A percentile compares a stretch with the other conserved stretches of the same genome.
phyloP scores from a whole-genome alignment of 2,329 filamentous ascomycete species.

The Pseudogymnoascus sp. region DNA sequence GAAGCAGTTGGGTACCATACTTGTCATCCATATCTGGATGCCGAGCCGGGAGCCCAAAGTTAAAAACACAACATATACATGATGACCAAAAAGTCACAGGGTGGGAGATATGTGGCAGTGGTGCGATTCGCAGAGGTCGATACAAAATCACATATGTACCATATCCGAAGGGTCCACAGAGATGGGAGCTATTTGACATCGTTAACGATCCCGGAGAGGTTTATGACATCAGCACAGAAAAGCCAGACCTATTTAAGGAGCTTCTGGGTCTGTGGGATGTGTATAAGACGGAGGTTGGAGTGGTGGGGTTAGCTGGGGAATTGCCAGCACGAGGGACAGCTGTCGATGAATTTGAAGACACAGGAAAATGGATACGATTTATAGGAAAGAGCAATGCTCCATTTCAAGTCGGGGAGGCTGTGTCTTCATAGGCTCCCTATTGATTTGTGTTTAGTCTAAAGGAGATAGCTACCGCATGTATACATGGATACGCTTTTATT shows the following conservation, averaged over 20 bases:
- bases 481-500: neutral
- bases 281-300: constrained; percentile 22
- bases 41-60: neutral
- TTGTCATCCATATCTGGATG: neutral
- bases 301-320: neutral
- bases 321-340: neutral
- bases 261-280: constrained; percentile 31
- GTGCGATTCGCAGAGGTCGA: neutral
- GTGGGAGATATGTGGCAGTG: constrained; percentile 1
- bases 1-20: constrained; percentile 25
- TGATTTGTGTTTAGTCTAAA: neutral
- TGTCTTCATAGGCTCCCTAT: neutral
- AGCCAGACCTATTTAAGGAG: constrained; percentile 28
- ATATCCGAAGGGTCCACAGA: constrained; percentile 41
- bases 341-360: constrained; percentile 17
- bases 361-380: constrained; percentile 18
- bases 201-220: constrained; percentile 39
- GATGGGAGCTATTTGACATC: constrained; percentile 44
- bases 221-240: constrained; percentile 31
- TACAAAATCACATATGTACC: constrained; percentile 26
- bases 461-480: neutral
- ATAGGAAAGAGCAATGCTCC: constrained; percentile 17
- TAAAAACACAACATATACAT: neutral
- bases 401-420: neutral
- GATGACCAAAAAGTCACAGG: constrained; percentile 11